A percentile compares a stretch with the other conserved stretches of the same genome.
These are phyloP conservation scores for Penicillium frequentans DNA, from an alignment of 2,329 filamentous ascomycete species.

Conservation along the genomic window DNA sequence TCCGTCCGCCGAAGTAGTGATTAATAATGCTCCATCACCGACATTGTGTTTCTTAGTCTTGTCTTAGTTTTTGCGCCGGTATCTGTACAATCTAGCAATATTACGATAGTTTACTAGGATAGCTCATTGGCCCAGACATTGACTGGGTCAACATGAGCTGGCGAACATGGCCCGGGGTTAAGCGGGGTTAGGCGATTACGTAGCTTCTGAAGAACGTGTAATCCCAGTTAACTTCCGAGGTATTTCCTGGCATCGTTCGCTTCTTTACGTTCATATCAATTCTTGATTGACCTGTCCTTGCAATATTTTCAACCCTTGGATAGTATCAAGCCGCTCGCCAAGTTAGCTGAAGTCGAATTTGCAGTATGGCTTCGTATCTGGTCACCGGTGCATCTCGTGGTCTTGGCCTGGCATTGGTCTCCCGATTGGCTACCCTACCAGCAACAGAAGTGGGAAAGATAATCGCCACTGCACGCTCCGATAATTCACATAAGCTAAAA, in stretches of 20 bases:
- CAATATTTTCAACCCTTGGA: neutral
- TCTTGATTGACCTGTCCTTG: neutral
- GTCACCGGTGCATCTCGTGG: conserved; percentile 40
- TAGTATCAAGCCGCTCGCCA: neutral
- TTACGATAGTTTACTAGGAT: too few species aligned
- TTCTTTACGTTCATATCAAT: neutral
- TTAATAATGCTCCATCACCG: too few species aligned
- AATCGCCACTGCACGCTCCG: conserved; percentile 43
- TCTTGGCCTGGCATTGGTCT: conserved; percentile 36
- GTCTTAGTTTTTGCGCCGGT: too few species aligned
- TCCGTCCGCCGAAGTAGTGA: too few species aligned
- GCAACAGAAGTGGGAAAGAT: conserved; percentile 37
- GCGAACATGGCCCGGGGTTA: neutral
- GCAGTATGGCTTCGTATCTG: conserved; percentile 38
- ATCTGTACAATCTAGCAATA: too few species aligned
- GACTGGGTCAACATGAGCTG: too few species aligned
- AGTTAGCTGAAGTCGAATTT: neutral
- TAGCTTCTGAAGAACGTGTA: neutral
- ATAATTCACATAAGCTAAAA: conserved; percentile 32
- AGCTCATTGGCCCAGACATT: too few species aligned
- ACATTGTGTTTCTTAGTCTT: too few species aligned
- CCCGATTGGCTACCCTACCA: conserved; percentile 32
- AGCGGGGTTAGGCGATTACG: neutral
- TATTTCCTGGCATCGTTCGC: too few species aligned
- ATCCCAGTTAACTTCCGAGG: too few species aligned